These are phyloP conservation scores for Eleusine indica DNA, from an alignment of 176 grass and related monocot species.

Conservation along the genomic window DNA sequence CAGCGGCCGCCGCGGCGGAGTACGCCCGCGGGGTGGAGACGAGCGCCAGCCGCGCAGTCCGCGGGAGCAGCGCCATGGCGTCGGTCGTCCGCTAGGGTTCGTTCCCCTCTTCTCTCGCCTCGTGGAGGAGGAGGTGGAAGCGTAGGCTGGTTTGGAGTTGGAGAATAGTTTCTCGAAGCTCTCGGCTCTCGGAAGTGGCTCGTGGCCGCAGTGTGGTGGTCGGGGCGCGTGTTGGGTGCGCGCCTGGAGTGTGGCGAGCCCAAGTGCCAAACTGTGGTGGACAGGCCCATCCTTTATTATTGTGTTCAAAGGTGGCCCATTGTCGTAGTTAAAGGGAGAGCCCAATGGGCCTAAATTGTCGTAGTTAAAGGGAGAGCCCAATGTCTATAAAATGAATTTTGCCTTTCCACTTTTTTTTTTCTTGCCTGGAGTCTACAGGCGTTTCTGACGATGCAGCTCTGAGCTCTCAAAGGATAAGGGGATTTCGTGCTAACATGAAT, in stretches of 20 bases:
- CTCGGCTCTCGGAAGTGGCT: not conserved
- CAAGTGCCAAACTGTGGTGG: not conserved
- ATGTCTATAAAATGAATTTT: no score
- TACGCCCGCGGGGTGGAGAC: slow-evolving; percentile 60
- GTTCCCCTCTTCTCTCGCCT: not conserved
- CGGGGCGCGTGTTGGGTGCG: slow-evolving; percentile 15
- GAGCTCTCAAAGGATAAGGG: no score
- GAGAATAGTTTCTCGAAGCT: slow-evolving; percentile 31
- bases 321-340: not conserved
- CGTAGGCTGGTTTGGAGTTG: slow-evolving; percentile 25
- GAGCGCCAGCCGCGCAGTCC: slow-evolving; percentile 76
- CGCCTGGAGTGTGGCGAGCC: slow-evolving; percentile 15
- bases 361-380: not conserved
- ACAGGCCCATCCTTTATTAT: not conserved
- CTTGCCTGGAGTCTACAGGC: no score
- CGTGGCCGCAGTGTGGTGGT: not conserved
- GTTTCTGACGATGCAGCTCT: no score
- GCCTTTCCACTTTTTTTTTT: no score
- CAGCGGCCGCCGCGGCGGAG: slow-evolving; percentile 51
- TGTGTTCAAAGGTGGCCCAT: no score
- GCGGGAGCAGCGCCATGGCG: slow-evolving; percentile 86
- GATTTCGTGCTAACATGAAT: no score
- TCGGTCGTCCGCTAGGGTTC: slow-evolving; percentile 39
- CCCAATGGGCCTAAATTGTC: not conserved
- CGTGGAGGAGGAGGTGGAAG: slow-evolving; percentile 43